Conservation (phyloP, 2,329 filamentous ascomycete genomes). For the Calonectria hawksworthii region DNA sequence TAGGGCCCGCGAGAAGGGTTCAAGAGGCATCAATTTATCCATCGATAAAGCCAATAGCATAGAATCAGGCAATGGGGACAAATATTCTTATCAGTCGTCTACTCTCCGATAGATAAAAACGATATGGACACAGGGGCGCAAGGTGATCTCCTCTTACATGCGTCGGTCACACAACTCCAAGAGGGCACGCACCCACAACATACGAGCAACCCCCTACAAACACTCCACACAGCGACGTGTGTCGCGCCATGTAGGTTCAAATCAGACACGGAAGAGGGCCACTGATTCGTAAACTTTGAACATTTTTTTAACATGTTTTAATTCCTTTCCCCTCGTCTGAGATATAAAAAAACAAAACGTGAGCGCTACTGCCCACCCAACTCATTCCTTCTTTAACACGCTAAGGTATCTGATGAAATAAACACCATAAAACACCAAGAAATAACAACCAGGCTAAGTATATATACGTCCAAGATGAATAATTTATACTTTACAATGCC, state of each 20-base stretch:
- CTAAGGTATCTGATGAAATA: conserved; percentile 12
- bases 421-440: neutral
- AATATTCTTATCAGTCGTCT: neutral
- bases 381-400: neutral
- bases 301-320: neutral
- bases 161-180: neutral
- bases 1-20: neutral
- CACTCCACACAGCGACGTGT: conserved; percentile 22
- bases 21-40: neutral
- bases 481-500: neutral
- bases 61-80: too few species aligned
- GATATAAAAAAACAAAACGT: neutral
- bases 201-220: conserved; percentile 40
- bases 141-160: neutral
- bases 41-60: neutral
- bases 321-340: neutral
- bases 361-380: neutral
- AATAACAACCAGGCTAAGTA: neutral
- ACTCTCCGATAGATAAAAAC: neutral
- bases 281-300: neutral
- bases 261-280: neutral
- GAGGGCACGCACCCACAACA: conserved; percentile 30
- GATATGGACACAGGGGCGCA: neutral
- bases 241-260: conserved; percentile 27
- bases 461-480: neutral